Conservation (phyloP, 2,329 filamentous ascomycete genomes). For the Pseudogymnoascus verrucosus region DNA sequence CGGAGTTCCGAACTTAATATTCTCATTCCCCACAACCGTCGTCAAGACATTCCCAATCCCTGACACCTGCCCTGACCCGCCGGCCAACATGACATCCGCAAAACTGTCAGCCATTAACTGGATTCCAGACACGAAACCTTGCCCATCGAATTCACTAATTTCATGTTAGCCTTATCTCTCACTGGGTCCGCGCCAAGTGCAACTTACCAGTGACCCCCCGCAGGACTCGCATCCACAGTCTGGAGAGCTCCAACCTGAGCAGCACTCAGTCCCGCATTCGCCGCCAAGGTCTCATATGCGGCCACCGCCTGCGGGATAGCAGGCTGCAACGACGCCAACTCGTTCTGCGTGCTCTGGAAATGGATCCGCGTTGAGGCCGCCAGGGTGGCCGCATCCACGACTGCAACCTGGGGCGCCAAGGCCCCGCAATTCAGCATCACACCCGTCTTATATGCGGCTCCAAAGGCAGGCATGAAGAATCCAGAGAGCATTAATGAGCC, state of each 20-base stretch:
- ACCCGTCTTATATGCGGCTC: constrained; percentile 31
- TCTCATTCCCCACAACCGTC: constrained; percentile 23
- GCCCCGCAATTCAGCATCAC: constrained; percentile 50
- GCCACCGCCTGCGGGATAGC: constrained; percentile 42
- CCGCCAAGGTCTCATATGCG: constrained; percentile 43
- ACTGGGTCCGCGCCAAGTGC: background rate
- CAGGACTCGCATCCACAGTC: constrained; percentile 48
- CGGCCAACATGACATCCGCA: constrained; percentile 41
- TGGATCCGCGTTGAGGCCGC: constrained; percentile 43
- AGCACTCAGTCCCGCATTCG: constrained; percentile 34
- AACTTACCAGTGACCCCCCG: constrained; percentile 41
- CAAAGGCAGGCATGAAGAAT: constrained; percentile 48
- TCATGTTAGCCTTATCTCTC: background rate
- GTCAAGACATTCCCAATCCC: constrained; percentile 43
- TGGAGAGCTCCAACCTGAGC: constrained; percentile 42
- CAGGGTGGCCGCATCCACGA: constrained; percentile 36
- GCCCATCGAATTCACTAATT: constrained; percentile 43
- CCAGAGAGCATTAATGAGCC: constrained; percentile 46
- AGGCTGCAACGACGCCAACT: constrained; percentile 40
- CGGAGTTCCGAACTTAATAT: constrained; percentile 11
- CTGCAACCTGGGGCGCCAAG: constrained; percentile 43
- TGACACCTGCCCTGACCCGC: constrained; percentile 40
- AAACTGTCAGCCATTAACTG: constrained; percentile 49
- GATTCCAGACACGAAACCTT: constrained; percentile 46
- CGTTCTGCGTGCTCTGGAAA: constrained; percentile 47